Evolutionary conservation across 2,329 filamentous ascomycete species (phyloP), one percentile per base, ranked within the genome.

Genomic region (Clonostachys byssicola): DNA sequence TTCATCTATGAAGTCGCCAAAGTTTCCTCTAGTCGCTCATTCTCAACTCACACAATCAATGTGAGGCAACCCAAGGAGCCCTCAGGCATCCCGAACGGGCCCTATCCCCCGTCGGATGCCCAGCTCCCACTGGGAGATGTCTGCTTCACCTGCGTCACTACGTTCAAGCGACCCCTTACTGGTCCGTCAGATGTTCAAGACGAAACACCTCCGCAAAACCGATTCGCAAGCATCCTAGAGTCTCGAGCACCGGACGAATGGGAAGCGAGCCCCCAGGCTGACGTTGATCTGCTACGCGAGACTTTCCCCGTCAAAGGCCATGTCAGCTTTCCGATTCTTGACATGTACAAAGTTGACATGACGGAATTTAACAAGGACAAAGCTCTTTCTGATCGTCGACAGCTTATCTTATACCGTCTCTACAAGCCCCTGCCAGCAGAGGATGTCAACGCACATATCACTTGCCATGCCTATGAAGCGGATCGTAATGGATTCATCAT

Each of bases 321-420:
- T 2, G 74, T 74, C 4, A 59, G 58, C 0, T 80, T 80, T 47
- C 77, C 77, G 8, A 62, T 70, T 1, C 62, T 79, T 4, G 71
- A 78, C 43, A 77, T 80, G 72, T 70, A 70, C 56, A 79, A 79
- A 59, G 77, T 80, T 8, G 75, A 80, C 54, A 73, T 81, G 70
- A 52, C 51, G 1, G 59, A 47, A 0, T 75, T 65, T 51, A 81
- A 80, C 53, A 55, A 58, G 9, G 64, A 52, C 1, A 68, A 64
- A 42, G 60, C 68, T 0, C 49, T 75, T 8, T 60, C 71, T 5
- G 74, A 77, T 35, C 63, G 70, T 6, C 66, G 73, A 16, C 73
- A 81, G 53, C 60, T 80, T 8, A 52, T 78, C 2, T 52, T 76
- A 6, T 80, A 81, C 51, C 71, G 75, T 0, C 65, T 77, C 3